Percentiles rank a stretch among this genome's conserved stretches.
Conservation (phyloP, 2,329 filamentous ascomycete species). For the Cercospora zeae-maydis region DNA sequence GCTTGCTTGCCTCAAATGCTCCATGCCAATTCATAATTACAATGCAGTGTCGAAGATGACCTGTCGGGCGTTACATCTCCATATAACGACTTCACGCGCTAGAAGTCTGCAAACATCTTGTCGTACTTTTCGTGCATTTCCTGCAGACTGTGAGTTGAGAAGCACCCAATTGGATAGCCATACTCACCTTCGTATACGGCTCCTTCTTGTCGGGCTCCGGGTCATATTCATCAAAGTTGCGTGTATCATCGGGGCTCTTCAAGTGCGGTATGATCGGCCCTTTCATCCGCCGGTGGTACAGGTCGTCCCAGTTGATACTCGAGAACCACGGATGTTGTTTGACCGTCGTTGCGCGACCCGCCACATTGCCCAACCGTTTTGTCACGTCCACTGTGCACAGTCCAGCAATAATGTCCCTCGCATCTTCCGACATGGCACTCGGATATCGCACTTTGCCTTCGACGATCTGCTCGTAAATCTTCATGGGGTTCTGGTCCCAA, state of each 20-base stretch:
- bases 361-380: slow-evolving; percentile 72
- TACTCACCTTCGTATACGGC: slow-evolving; percentile 56
- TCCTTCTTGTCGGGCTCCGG: slow-evolving; percentile 66
- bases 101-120: slow-evolving; percentile 68
- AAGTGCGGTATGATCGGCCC: slow-evolving; percentile 76
- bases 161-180: background rate
- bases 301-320: slow-evolving; percentile 68
- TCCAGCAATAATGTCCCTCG: slow-evolving; percentile 70
- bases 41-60: slow-evolving; percentile 18
- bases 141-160: slow-evolving; percentile 11
- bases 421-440: slow-evolving; percentile 61
- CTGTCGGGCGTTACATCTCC: background rate
- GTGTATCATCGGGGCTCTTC: slow-evolving; percentile 67
- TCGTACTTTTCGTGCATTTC: slow-evolving; percentile 69
- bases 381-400: slow-evolving; percentile 78
- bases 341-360: slow-evolving; percentile 67
- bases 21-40: slow-evolving; percentile 16
- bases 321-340: slow-evolving; percentile 74
- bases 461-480: slow-evolving; percentile 81
- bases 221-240: slow-evolving; percentile 81
- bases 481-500: slow-evolving; percentile 81
- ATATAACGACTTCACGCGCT: slow-evolving; percentile 17
- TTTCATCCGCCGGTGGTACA: slow-evolving; percentile 60
- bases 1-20: slow-evolving; percentile 11
- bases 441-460: slow-evolving; percentile 75